Base-by-base conservation (phyloP, 2,329 filamentous ascomycete species). In the Beauveria varroae region DNA sequence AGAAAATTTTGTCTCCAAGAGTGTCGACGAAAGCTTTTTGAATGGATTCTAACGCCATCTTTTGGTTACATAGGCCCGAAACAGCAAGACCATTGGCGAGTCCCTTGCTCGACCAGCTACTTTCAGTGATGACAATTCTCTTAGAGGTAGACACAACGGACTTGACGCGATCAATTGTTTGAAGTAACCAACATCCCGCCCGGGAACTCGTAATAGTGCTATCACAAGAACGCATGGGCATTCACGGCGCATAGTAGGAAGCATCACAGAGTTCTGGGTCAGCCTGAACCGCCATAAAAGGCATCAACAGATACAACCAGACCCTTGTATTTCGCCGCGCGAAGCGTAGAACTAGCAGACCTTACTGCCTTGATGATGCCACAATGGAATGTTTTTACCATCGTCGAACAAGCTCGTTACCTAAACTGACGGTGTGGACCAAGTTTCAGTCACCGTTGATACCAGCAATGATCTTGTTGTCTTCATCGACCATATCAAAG, bases 171-270 rank as follows among this genome's bases (percentile, higher is more conserved):
- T 68, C 64, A 30, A 84, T 81, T 64, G 87, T 85, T 28, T 78
- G 76, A 44, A 78, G 72, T 44, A 92, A 82, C 73, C 91, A 96
- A 0, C 72, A 67, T 3, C 91, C 91, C 2, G 91, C 86, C 37
- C 83, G 73, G 1, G 76, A 73, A 1, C 90, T 82, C 2, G 73
- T 72, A 28, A 83, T 82, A 52, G 82, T 83, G 3, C 79, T 74
- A 67, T 96, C 89, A 73, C 10, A 95, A 96, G 81, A 92, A 96
- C 14, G 91, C 84, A 73, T 96, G 91, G 66, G 86, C 84, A 74
- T 96, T 96, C 71, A 88, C 83, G 90, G 90, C 89, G 68, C 87
- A 75, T 89, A 90, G 69, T 96, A 91, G 1, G 88, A 90, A 51
- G 78, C 80, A 28, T 85, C 73, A 75, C 91, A 96, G 53, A 96